Base-by-base conservation (phyloP, 1,284 basidiomycete species). In the Mrakiaceae sp. region DNA sequence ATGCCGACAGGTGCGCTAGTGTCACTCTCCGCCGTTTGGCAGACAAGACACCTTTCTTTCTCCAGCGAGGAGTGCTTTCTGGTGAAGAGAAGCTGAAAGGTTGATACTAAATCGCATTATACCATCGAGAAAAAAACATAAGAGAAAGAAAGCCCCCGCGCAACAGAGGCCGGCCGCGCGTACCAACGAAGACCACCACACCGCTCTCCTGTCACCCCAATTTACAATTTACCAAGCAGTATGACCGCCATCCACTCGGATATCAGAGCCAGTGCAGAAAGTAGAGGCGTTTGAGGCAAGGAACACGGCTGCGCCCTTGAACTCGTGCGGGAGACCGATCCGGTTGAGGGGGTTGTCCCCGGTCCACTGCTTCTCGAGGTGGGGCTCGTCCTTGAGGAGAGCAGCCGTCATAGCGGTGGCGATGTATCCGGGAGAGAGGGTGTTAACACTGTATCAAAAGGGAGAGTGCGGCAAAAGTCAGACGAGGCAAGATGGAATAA, bases 341-440 rank as follows among this genome's bases (percentile, higher is more conserved):
- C 71, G 66, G 9, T 68, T 69, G 7, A 74, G 64, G 47, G 71
- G 66, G 54, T 68, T 70, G 3, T 69, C 70, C 39, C 65, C 16
- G 4, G 69, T 63, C 73, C 73, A 74, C 42, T 69, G 67, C 50
- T 72, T 68, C 12, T 70, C 63, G 11, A 73, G 64, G 39, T 72
- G 69, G 1, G 73, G 73, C 49, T 69, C 64, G 16, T 72, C 64
- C 14, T 67, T 69, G 27, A 75, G 69, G 14, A 71, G 68, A 9
- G 65, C 68, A 8, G 68, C 70, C 1, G 74, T 75, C 64, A 75
- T 69, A 7, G 71, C 71, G 10, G 87, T 88, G 70, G 85, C 84
- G 51, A 88, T 88, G 73, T 88, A 80, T 3, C 87, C 87, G 0
- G 86, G 86, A 7, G 85, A 87, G 61, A 88, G 78, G n/a, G 84